A percentile compares a stretch with the other conserved stretches of the same genome.
These are phyloP conservation scores for Blepharisma japonicum DNA, from an alignment of 73 alveolate genomes.

Conservation along the genomic window DNA sequence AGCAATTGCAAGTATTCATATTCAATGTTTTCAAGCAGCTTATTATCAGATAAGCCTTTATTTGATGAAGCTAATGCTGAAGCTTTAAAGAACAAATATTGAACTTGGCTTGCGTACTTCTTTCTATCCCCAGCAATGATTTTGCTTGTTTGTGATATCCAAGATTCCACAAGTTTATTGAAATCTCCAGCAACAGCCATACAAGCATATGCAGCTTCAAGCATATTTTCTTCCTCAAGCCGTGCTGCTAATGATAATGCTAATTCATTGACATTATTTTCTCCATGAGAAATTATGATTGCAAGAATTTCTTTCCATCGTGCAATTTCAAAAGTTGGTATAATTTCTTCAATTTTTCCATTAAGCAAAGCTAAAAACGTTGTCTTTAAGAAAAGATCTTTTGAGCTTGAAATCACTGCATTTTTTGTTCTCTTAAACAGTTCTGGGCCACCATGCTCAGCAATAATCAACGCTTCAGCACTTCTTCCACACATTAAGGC, in stretches of 20 bases:
- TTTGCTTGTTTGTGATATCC: conserved; percentile 49
- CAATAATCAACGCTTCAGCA: conserved; percentile 91
- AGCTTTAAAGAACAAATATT: too few species aligned
- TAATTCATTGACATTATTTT: conserved; percentile 39
- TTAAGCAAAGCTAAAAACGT: conserved; percentile 77
- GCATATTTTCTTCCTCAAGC: conserved; percentile 58
- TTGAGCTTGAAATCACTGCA: conserved; percentile 73
- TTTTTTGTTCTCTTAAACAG: conserved; percentile 83
- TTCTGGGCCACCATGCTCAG: conserved; percentile 77
- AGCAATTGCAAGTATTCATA: too few species aligned
- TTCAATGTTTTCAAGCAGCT: too few species aligned
- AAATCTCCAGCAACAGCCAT: conserved; percentile 60
- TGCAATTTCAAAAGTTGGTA: conserved; percentile 71
- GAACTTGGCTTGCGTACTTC: conserved; percentile 37
- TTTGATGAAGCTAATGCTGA: background rate
- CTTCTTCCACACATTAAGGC: conserved; percentile 90
- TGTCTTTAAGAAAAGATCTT: conserved; percentile 87
- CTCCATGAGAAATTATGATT: conserved; percentile 48
- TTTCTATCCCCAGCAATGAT: conserved; percentile 33
- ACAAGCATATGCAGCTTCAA: conserved; percentile 69
- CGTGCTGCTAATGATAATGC: conserved; percentile 66
- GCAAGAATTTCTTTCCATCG: conserved; percentile 96
- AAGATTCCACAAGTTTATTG: conserved; percentile 52
- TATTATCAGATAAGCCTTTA: background rate
- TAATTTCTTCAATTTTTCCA: conserved; percentile 83